Percentiles rank a stretch among this genome's conserved stretches.
These are phyloP conservation scores for Geranium brycei DNA, from an alignment of 345 rosid species.

Conservation along the genomic window DNA sequence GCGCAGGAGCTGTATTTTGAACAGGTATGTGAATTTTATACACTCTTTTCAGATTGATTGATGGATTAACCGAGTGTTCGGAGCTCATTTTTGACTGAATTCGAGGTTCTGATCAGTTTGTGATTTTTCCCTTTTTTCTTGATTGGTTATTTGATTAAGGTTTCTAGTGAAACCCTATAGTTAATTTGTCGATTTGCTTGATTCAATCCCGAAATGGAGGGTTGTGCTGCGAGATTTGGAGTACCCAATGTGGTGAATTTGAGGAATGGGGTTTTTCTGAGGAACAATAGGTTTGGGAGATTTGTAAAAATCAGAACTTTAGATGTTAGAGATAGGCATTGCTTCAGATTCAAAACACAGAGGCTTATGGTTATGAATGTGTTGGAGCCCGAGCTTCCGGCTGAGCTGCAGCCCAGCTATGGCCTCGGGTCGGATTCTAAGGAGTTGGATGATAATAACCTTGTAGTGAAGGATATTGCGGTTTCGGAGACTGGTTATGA, in stretches of 20 bases:
- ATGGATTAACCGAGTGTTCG: background rate
- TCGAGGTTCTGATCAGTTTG: background rate
- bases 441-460: slow-evolving; percentile 10
- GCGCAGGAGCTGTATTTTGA: background rate
- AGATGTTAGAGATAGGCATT: slow-evolving; percentile 6
- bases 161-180: background rate
- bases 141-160: background rate
- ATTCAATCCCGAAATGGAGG: slow-evolving; percentile 27
- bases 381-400: slow-evolving; percentile 18
- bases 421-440: slow-evolving; percentile 6
- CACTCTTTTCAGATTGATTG: background rate
- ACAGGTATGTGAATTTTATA: background rate
- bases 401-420: slow-evolving; percentile 22
- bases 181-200: slow-evolving; percentile 23
- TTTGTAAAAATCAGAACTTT: slow-evolving; percentile 8
- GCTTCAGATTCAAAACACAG: slow-evolving; percentile 19
- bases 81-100: background rate
- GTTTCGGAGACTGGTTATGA: background rate
- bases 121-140: too few relatives aligned
- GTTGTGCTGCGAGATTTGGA: slow-evolving; percentile 24
- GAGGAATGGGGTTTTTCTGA: slow-evolving; percentile 16
- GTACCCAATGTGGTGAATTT: slow-evolving; percentile 16
- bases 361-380: slow-evolving; percentile 26
- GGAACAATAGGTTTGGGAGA: slow-evolving; percentile 9
- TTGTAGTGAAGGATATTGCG: background rate